Evolutionary conservation across 352 stramenopile genomes (phyloP).

Genomic region (Phytophthora brassicae): DNA sequence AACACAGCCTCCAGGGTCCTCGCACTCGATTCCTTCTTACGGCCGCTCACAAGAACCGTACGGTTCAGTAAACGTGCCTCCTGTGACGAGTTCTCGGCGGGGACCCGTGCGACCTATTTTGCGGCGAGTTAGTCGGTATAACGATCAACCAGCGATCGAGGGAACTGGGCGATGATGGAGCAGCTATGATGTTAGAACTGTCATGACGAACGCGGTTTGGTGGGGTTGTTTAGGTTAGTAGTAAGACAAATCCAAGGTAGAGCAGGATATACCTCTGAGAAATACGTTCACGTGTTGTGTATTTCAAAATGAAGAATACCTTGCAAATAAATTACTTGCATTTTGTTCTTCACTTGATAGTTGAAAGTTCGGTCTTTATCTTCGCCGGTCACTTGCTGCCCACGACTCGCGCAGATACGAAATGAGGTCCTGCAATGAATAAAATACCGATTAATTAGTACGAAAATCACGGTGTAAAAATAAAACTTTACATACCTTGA

Average conservation of each 20-base stretch:
- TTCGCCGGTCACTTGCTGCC: conserved; percentile 17
- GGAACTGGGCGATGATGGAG: conserved; percentile 11
- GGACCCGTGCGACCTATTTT: conserved; percentile 42
- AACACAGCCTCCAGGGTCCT: conserved; percentile 8
- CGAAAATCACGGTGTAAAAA: not conserved
- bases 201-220: not conserved
- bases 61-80: conserved; percentile 13
- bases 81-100: conserved; percentile 24
- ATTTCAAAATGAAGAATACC: not conserved
- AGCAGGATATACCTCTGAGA: not conserved
- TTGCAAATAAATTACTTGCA: conserved; percentile 33
- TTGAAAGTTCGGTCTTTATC: conserved; percentile 4
- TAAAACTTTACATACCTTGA: conserved; percentile 37
- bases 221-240: conserved; percentile 1
- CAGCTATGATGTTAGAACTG: not conserved
- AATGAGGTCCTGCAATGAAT: conserved; percentile 45
- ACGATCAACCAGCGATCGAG: conserved; percentile 38
- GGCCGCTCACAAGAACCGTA: conserved; percentile 17
- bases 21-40: conserved; percentile 27
- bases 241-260: not conserved
- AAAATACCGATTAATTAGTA: not conserved
- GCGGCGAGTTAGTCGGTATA: conserved; percentile 57
- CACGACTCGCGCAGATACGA: conserved; percentile 49
- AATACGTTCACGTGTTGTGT: conserved; percentile 10
- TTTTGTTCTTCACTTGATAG: not conserved